Percentiles rank a stretch among this genome's conserved stretches.
phyloP scores from a whole-genome alignment of 2,329 filamentous ascomycete genomes.

The Talaromyces amestolkiae region DNA sequence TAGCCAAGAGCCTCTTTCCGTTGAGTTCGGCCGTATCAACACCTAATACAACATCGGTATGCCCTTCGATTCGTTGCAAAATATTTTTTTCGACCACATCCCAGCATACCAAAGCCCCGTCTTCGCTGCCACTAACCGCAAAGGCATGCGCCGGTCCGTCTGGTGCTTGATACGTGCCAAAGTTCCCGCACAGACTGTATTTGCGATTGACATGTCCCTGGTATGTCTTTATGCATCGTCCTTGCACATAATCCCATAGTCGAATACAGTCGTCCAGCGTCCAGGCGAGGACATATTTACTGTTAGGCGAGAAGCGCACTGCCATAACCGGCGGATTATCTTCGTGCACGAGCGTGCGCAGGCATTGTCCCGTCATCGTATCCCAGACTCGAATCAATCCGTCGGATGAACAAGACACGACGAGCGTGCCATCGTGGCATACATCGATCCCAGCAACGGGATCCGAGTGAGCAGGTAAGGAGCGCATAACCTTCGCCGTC shows the following conservation, averaged over 20 bases:
- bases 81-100: conserved; percentile 83
- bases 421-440: conserved; percentile 83
- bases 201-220: conserved; percentile 83
- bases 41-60: conserved; percentile 58
- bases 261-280: conserved; percentile 87
- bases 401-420: conserved; percentile 88
- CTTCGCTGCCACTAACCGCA: conserved; percentile 80
- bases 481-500: conserved; percentile 81
- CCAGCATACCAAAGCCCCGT: conserved; percentile 83
- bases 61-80: conserved; percentile 63
- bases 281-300: conserved; percentile 86
- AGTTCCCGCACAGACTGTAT: conserved; percentile 81
- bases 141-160: conserved; percentile 54
- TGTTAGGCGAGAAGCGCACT: conserved; percentile 91
- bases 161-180: conserved; percentile 62
- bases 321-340: conserved; percentile 87
- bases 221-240: conserved; percentile 92
- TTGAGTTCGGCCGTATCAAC: conserved; percentile 59
- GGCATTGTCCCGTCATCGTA: conserved; percentile 87
- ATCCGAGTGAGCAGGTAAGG: conserved; percentile 89
- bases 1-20: conserved; percentile 53
- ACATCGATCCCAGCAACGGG: conserved; percentile 94
- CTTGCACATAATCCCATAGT: conserved; percentile 92
- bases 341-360: conserved; percentile 92
- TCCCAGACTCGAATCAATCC: conserved; percentile 95